These are phyloP conservation scores for Verticillium longisporum DNA, from an alignment of 2,329 filamentous ascomycete genomes.

Conservation along the genomic window DNA sequence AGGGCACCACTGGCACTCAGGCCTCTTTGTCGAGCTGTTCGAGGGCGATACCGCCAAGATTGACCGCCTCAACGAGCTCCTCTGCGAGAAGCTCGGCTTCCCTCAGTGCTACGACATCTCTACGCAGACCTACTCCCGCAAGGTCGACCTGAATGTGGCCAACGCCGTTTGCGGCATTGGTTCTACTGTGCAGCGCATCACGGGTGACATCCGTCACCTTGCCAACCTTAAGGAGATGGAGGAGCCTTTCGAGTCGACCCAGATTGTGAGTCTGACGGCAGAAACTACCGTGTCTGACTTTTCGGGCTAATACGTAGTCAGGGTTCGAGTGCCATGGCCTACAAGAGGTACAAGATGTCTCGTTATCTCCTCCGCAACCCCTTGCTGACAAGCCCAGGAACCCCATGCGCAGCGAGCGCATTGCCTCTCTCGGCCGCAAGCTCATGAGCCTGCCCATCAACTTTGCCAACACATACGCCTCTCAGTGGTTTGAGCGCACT, in stretches of 20 bases:
- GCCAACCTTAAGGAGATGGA: conserved; percentile 77
- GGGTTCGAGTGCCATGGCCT: conserved; percentile 20
- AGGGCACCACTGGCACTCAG: conserved; percentile 66
- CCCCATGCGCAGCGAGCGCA: conserved; percentile 40
- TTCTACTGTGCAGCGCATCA: conserved; percentile 65
- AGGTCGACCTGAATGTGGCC: conserved; percentile 74
- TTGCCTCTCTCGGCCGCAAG: conserved; percentile 22
- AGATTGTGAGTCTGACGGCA: conserved; percentile 46
- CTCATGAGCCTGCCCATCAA: conserved; percentile 21
- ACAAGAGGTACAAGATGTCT: conserved; percentile 25
- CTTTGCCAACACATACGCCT: conserved; percentile 17
- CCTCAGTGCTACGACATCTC: conserved; percentile 46
- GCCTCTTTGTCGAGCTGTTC: conserved; percentile 62
- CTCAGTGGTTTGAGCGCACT: conserved; percentile 57
- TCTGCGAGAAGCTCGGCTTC: conserved; percentile 52
- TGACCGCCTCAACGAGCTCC: conserved; percentile 46
- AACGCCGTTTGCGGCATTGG: conserved; percentile 77
- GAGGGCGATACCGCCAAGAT: conserved; percentile 39
- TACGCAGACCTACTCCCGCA: conserved; percentile 62
- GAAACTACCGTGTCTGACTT: conserved; percentile 56
- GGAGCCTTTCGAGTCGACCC: conserved; percentile 73
- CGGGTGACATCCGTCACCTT: conserved; percentile 66
- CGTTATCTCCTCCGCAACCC: background rate
- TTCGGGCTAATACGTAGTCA: conserved; percentile 17
- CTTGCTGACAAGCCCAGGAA: background rate